phyloP scores from a whole-genome alignment of 345 rosid species.

The Garcia nutans region DNA sequence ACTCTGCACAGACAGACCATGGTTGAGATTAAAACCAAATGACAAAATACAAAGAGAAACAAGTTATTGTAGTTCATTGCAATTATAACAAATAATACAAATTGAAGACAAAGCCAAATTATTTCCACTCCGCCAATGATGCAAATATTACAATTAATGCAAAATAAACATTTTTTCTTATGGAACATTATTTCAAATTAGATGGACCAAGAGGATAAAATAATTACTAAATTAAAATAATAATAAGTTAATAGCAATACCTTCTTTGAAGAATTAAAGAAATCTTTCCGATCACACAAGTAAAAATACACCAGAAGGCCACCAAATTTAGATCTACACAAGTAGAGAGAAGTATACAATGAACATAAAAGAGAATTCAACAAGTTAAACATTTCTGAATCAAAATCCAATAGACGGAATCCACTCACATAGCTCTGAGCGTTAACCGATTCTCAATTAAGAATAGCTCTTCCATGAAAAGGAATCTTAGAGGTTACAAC shows the following conservation, averaged over 20 bases:
- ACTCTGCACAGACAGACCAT: too few species aligned
- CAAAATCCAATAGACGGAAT: not conserved
- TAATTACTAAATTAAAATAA: too few species aligned
- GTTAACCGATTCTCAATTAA: constrained; percentile 74
- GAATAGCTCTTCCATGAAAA: constrained; percentile 81
- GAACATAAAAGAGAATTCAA: not conserved
- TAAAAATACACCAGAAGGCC: constrained; percentile 62
- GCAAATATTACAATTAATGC: too few species aligned
- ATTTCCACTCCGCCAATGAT: too few species aligned
- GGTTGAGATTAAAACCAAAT: too few species aligned
- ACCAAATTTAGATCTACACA: constrained; percentile 73
- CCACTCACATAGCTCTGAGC: constrained; percentile 85
- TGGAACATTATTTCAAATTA: too few species aligned
- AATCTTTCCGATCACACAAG: constrained; percentile 87
- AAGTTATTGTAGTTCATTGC: too few species aligned
- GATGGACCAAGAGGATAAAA: too few species aligned
- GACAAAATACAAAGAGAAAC: too few species aligned
- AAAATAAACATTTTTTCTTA: too few species aligned
- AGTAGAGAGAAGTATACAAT: not conserved
- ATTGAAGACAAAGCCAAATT: too few species aligned
- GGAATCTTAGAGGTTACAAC: constrained; percentile 46
- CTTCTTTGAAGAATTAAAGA: constrained; percentile 79
- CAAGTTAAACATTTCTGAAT: not conserved
- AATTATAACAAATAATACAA: too few species aligned
- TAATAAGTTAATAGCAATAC: constrained; percentile 44